Base-by-base conservation (phyloP, 2,329 filamentous ascomycete species). In the Colletotrichum simmondsii region DNA sequence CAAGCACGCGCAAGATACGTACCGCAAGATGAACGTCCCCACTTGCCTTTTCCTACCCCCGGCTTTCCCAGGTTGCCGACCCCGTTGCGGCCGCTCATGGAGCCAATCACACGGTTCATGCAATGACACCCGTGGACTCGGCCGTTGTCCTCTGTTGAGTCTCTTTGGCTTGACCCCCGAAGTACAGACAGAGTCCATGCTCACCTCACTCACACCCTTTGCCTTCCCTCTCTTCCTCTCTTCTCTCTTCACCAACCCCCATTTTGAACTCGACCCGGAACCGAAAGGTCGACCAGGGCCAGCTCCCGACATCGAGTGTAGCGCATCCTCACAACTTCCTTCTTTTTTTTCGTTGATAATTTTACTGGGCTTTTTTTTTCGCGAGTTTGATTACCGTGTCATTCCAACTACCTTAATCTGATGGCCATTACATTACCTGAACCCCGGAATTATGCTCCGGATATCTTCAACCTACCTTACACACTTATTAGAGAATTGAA, bases 61-160 rank as follows among this genome's bases (percentile, higher is more conserved):
- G 54, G 66, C 37, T 16, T 37, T 60, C 46, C 42, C 19, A 46
- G 19, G 42, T 46, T 46, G 32, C 35, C 60, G 53, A 64, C 42
- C 37, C 66, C 70, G 54, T 68, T 62, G 56, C 60, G 66, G 59
- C 32, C 53, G 46, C 16, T 32, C 53, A n/a, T 49, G 56, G 46
- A 32, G 57, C 70, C 66, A 72, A 70, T 70, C 35, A 61, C 54
- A 65, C 22, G 54, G 46, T 49, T 54, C 32, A 37, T 53, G 53
- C 49, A 14, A 65, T 60, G 53, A 61, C 66, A 72, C 32, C 32
- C 32, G 32, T 35, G 32, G 32, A 35, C 54, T 70, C 66, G 70
- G 66, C 46, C 60, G 60, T 61, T 53, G 70, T 28, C 60, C 66
- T 61, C 56, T 65, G 7, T 49, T 49, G 4, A 49, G 19, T 46